Evolutionary conservation across 1,139 yeast species (phyloP).

Genomic region (Pichia sp.): DNA sequence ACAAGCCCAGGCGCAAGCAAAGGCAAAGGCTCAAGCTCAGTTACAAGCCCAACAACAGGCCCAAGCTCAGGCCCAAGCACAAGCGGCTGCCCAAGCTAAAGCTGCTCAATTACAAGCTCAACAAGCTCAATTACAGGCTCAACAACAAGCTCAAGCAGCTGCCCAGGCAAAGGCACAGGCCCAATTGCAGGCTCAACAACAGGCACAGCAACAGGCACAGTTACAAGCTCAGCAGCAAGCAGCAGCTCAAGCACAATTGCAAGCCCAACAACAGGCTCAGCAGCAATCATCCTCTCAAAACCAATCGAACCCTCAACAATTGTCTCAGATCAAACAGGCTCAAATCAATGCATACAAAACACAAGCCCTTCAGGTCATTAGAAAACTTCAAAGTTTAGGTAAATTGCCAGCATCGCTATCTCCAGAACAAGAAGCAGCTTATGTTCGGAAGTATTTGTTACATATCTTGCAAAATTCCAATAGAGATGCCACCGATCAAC

Average conservation of each 20-base stretch:
- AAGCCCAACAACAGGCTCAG: slow-evolving; percentile 11
- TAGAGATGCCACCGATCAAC: slow-evolving; percentile 7
- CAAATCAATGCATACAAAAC: slow-evolving; percentile 36
- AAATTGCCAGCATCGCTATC: slow-evolving; percentile 34
- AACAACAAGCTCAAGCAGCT: slow-evolving; percentile 17
- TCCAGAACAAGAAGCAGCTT: slow-evolving; percentile 40
- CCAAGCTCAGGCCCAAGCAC: slow-evolving; percentile 22
- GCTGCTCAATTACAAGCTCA: slow-evolving; percentile 11
- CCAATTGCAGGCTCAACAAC: slow-evolving; percentile 21
- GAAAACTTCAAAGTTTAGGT: slow-evolving; percentile 36
- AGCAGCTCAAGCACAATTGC: slow-evolving; percentile 9
- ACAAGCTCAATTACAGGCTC: slow-evolving; percentile 21
- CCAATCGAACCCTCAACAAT: slow-evolving; percentile 11
- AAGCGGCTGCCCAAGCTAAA: slow-evolving; percentile 17
- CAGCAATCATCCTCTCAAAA: slow-evolving; percentile 5
- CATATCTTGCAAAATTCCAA: slow-evolving; percentile 26
- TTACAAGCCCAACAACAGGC: slow-evolving; percentile 17
- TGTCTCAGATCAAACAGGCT: slow-evolving; percentile 16
- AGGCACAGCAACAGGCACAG: slow-evolving; percentile 12
- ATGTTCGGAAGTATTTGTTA: slow-evolving; percentile 36
- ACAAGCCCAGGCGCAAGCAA: slow-evolving; percentile 20
- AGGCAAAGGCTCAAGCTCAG: slow-evolving; percentile 18
- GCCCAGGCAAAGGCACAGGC: slow-evolving; percentile 18
- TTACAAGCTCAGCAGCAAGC: slow-evolving; percentile 17
- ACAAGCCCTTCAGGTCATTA: slow-evolving; percentile 37